These are phyloP conservation scores for Geotrichum bryndzae DNA, from an alignment of 1,139 yeast genomes.

Conservation along the genomic window DNA sequence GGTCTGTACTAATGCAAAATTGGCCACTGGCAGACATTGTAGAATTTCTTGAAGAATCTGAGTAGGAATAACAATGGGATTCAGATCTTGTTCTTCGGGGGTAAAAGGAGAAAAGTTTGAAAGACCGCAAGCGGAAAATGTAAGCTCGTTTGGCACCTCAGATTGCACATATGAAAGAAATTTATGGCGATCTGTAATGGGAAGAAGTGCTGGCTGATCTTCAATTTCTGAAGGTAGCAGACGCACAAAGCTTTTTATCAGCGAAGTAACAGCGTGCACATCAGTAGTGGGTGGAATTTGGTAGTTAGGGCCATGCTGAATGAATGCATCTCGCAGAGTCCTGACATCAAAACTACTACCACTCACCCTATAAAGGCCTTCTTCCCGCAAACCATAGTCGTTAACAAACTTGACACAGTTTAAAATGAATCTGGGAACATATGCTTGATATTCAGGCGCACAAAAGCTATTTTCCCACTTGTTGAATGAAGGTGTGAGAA, in stretches of 20 bases:
- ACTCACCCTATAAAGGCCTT: constrained; percentile 76
- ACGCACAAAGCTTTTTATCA: constrained; percentile 68
- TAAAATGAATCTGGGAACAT: constrained; percentile 26
- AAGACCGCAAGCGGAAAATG: neutral
- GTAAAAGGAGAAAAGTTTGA: constrained; percentile 12
- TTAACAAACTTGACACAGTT: constrained; percentile 25
- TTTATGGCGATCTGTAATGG: constrained; percentile 18
- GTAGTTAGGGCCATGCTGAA: constrained; percentile 56
- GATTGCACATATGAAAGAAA: constrained; percentile 17
- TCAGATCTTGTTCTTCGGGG: constrained; percentile 20
- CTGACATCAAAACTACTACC: constrained; percentile 67
- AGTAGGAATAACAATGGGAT: constrained; percentile 20
- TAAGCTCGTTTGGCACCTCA: constrained; percentile 3
- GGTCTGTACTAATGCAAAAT: constrained; percentile 29
- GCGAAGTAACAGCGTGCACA: constrained; percentile 77
- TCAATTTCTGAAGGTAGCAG: constrained; percentile 70
- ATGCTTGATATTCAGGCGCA: constrained; percentile 20
- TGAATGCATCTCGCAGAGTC: constrained; percentile 55
- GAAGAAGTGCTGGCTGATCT: constrained; percentile 34
- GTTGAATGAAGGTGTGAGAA: constrained; percentile 4
- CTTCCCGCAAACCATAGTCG: constrained; percentile 57
- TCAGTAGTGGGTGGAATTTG: constrained; percentile 60
- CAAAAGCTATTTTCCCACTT: constrained; percentile 17
- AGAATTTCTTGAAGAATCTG: constrained; percentile 26
- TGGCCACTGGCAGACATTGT: constrained; percentile 22